These are phyloP conservation scores for Rosellinia necatrix DNA, from an alignment of 2,329 filamentous ascomycete genomes.

Conservation along the genomic window DNA sequence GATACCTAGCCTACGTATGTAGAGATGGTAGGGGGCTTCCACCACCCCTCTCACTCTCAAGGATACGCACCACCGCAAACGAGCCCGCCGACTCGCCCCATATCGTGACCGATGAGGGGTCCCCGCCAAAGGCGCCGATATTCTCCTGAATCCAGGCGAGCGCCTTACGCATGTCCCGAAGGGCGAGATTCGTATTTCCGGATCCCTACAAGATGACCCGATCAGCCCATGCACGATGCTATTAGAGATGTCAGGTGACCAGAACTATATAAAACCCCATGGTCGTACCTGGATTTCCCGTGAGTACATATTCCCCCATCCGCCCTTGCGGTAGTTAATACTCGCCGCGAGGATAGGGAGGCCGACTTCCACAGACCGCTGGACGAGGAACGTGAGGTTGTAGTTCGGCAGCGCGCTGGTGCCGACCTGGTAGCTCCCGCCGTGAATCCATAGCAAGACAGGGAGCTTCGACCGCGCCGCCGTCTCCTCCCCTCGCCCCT, in stretches of 20 bases:
- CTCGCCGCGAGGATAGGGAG: constrained; percentile 53
- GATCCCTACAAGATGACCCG: constrained; percentile 30
- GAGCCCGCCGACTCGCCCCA: constrained; percentile 40
- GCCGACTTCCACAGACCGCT: constrained; percentile 48
- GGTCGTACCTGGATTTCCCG: constrained; percentile 38
- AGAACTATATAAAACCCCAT: too few species aligned
- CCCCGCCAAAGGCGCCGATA: constrained; percentile 36
- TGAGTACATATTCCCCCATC: constrained; percentile 39
- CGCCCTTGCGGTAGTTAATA: constrained; percentile 50
- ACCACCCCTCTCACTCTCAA: not conserved
- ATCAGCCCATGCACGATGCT: not conserved
- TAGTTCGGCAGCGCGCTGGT: constrained; percentile 52
- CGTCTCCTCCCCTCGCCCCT: not conserved
- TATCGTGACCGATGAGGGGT: constrained; percentile 38
- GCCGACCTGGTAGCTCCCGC: constrained; percentile 37
- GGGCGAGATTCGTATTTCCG: constrained; percentile 36
- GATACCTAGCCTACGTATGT: not conserved
- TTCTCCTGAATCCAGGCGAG: constrained; percentile 39
- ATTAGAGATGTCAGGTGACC: not conserved
- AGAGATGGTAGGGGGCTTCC: too few species aligned
- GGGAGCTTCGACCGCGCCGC: constrained; percentile 29
- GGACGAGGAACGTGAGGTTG: constrained; percentile 63
- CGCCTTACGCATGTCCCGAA: constrained; percentile 38
- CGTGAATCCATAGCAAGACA: constrained; percentile 43
- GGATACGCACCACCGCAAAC: constrained; percentile 37